phyloP scores from a whole-genome alignment of 2,329 filamentous ascomycete species.

The Arachnomyces sp. region DNA sequence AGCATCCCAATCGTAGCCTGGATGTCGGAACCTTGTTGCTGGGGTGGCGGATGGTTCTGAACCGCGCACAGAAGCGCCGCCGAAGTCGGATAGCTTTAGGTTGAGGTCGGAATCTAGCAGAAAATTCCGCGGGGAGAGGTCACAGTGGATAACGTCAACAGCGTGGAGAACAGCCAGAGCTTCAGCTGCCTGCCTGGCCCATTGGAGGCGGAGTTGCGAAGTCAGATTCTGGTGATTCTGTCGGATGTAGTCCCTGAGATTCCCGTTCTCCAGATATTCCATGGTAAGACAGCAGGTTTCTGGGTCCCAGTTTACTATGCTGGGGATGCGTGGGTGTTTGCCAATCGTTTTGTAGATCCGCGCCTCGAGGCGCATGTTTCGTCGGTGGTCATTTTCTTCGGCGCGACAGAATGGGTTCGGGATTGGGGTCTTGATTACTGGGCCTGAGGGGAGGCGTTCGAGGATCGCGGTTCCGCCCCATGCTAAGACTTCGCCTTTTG shows the following conservation, averaged over 20 bases:
- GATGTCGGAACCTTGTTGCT: constrained; percentile 10
- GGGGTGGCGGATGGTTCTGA: constrained; percentile 13
- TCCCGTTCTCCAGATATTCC: constrained; percentile 15
- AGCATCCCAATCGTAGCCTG: constrained; percentile 10
- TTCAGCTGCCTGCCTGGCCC: constrained; percentile 15
- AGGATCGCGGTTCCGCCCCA: constrained; percentile 9
- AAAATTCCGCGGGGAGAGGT: constrained; percentile 16
- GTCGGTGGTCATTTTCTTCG: constrained; percentile 10
- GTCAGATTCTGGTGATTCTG: constrained; percentile 9
- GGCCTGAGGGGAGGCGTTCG: constrained; percentile 8
- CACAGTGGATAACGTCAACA: constrained; percentile 14
- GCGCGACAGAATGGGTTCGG: constrained; percentile 11
- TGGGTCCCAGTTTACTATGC: constrained; percentile 11
- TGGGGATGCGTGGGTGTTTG: constrained; percentile 13
- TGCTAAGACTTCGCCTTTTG: constrained; percentile 7
- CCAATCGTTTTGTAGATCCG: constrained; percentile 14
- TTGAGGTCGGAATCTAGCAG: constrained; percentile 16
- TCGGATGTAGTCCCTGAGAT: constrained; percentile 11
- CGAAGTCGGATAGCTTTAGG: constrained; percentile 17
- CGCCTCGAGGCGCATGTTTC: constrained; percentile 14
- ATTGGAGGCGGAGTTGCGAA: constrained; percentile 10
- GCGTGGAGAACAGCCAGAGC: constrained; percentile 14
- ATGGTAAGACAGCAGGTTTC: constrained; percentile 13
- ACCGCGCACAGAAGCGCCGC: constrained; percentile 14
- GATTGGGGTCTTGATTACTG: constrained; percentile 13